phyloP scores from a whole-genome alignment of 768 basidiomycete species.

The Paxillus involutus region DNA sequence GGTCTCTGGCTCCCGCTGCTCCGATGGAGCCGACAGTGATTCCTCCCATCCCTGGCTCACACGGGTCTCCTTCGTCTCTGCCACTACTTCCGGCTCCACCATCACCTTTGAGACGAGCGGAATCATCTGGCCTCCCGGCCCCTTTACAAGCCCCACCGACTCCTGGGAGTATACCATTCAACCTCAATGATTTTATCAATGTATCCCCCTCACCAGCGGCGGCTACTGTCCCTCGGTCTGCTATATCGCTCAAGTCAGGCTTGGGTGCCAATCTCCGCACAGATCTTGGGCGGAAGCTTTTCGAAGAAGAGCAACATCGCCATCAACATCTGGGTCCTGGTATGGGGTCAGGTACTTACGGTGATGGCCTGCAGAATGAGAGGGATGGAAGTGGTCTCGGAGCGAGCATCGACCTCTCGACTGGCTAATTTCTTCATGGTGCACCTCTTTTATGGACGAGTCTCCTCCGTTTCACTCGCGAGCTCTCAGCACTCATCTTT shows the following conservation, averaged over 20 bases:
- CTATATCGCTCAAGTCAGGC: conserved; percentile 31
- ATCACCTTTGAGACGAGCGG: conserved; percentile 25
- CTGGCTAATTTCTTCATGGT: conserved; percentile 14
- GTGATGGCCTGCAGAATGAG: conserved; percentile 27
- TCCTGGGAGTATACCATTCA: conserved; percentile 46
- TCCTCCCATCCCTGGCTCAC: conserved; percentile 34
- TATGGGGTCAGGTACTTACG: conserved; percentile 10
- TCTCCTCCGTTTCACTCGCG: conserved; percentile 13
- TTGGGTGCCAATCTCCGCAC: conserved; percentile 55
- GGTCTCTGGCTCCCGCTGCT: conserved; percentile 23
- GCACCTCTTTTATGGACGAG: conserved; percentile 1
- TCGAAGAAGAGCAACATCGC: conserved; percentile 68
- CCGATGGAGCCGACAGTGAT: conserved; percentile 32
- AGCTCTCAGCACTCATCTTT: conserved; percentile 16
- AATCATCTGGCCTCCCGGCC: conserved; percentile 10
- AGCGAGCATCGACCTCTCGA: conserved; percentile 32
- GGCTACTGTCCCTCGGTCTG: conserved; percentile 29
- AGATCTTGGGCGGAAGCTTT: conserved; percentile 66
- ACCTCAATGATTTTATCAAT: conserved; percentile 71
- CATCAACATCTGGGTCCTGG: conserved; percentile 24
- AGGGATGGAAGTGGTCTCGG: conserved; percentile 25
- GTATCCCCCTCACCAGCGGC: conserved; percentile 64
- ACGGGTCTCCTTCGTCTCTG: conserved; percentile 20
- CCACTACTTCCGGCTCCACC: conserved; percentile 23
- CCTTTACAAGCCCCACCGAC: conserved; percentile 37